Percentiles rank a stretch among this genome's conserved stretches.
These are phyloP conservation scores for Agaricus blazei DNA, from an alignment of 768 basidiomycete genomes.

Conservation along the genomic window DNA sequence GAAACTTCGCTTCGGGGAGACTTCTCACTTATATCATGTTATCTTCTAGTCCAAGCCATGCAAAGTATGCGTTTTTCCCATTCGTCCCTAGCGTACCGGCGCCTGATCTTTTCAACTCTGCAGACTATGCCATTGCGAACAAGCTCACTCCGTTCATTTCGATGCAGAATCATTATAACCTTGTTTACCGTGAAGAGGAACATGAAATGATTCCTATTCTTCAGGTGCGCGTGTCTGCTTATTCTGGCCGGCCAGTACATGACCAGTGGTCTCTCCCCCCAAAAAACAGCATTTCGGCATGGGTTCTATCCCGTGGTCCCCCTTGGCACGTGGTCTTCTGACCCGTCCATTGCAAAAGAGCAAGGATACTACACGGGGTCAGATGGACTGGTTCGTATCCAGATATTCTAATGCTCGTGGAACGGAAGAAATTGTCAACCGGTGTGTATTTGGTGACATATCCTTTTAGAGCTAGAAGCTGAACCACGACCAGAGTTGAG, in stretches of 20 bases:
- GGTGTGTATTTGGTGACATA: slow-evolving; percentile 21
- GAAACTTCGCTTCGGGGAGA: not conserved
- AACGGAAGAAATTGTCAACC: slow-evolving; percentile 31
- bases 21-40: not conserved
- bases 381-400: slow-evolving; percentile 28
- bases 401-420: slow-evolving; percentile 20
- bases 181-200: slow-evolving; percentile 63
- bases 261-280: too few relatives aligned
- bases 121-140: slow-evolving; percentile 58
- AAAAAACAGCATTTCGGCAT: slow-evolving; percentile 41
- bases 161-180: slow-evolving; percentile 65
- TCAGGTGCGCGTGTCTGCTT: slow-evolving; percentile 26
- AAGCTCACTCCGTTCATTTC: slow-evolving; percentile 58
- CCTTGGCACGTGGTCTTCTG: slow-evolving; percentile 47
- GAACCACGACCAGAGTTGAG: slow-evolving; percentile 38
- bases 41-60: slow-evolving; percentile 43
- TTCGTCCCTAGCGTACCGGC: not conserved
- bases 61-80: slow-evolving; percentile 33
- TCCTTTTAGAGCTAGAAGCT: not conserved
- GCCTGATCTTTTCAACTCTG: not conserved
- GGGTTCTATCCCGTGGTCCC: slow-evolving; percentile 57
- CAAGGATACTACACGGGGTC: slow-evolving; percentile 33
- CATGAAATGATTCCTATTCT: slow-evolving; percentile 59
- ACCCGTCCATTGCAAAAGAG: slow-evolving; percentile 28
- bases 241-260: too few relatives aligned